These are phyloP conservation scores for Elsinoe perseae DNA, from an alignment of 2,329 filamentous ascomycete species.

Conservation along the genomic window DNA sequence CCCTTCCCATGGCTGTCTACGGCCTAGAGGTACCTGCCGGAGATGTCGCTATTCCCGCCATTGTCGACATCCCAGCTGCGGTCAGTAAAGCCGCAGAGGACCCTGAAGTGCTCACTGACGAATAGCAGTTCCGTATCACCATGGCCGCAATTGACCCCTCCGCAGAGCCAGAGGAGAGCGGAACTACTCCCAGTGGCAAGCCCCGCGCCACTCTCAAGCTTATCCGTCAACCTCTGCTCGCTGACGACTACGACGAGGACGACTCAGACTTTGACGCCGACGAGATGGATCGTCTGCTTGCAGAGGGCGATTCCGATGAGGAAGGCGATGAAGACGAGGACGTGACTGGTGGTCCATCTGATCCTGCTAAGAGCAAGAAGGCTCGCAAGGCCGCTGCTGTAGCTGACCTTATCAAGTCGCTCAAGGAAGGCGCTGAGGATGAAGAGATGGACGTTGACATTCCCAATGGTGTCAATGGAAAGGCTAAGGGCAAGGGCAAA, in stretches of 20 bases:
- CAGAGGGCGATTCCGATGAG: conserved; percentile 52
- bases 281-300: conserved; percentile 48
- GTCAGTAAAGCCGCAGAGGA: conserved; percentile 48
- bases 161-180: conserved; percentile 47
- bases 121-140: conserved; percentile 77
- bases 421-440: conserved; percentile 45
- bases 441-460: conserved; percentile 69
- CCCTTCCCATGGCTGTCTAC: conserved; percentile 65
- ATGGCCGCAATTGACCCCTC: conserved; percentile 97
- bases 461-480: conserved; percentile 58
- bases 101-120: not conserved
- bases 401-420: conserved; percentile 65
- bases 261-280: conserved; percentile 59
- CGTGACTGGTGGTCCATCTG: conserved; percentile 80
- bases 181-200: conserved; percentile 33
- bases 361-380: conserved; percentile 83
- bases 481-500: conserved; percentile 58
- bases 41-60: conserved; percentile 71
- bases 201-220: conserved; percentile 85
- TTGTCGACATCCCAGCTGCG: conserved; percentile 71
- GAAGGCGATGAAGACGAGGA: conserved; percentile 60
- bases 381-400: conserved; percentile 69
- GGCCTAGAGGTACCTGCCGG: conserved; percentile 84
- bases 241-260: conserved; percentile 53
- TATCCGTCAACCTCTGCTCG: conserved; percentile 61